A percentile compares a stretch with the other conserved stretches of the same genome.
Conservation (phyloP, 139 green algal species). For the Closterium sp. region DNA sequence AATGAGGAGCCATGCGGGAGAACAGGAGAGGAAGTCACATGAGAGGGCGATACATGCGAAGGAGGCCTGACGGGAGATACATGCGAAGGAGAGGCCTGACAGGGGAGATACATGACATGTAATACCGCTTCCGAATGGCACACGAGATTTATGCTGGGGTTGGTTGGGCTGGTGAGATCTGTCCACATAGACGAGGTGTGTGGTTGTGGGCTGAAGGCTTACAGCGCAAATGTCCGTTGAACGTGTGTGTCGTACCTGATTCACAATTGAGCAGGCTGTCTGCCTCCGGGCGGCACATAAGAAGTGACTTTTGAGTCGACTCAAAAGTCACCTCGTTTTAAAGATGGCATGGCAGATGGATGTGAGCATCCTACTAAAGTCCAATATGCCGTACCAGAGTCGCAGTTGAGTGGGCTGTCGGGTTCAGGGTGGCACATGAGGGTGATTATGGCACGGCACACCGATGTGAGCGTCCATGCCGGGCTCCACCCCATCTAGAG, state of each 20-base stretch:
- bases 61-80: too few species aligned
- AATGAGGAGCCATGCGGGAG: background rate
- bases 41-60: too few species aligned
- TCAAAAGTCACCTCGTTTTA: too few species aligned
- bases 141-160: background rate
- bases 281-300: slow-evolving; percentile 79
- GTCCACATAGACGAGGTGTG: too few species aligned
- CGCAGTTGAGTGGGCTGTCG: slow-evolving; percentile 91
- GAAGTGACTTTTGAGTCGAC: too few species aligned
- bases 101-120: too few species aligned
- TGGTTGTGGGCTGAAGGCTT: too few species aligned
- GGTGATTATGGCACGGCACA: slow-evolving; percentile 87
- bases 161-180: too few species aligned
- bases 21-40: background rate
- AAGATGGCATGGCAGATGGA: slow-evolving; percentile 86
- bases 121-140: too few species aligned
- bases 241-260: too few species aligned
- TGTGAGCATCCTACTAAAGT: background rate
- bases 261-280: slow-evolving; percentile 94
- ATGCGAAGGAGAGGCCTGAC: too few species aligned
- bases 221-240: too few species aligned
- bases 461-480: slow-evolving; percentile 87
- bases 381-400: slow-evolving; percentile 52
- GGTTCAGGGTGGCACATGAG: slow-evolving; percentile 80
- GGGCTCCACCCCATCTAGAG: slow-evolving; percentile 91